A percentile compares a stretch with the other conserved stretches of the same genome.
Conservation (phyloP, 257 asterid species). For the Oldenlandia corymbosa region DNA sequence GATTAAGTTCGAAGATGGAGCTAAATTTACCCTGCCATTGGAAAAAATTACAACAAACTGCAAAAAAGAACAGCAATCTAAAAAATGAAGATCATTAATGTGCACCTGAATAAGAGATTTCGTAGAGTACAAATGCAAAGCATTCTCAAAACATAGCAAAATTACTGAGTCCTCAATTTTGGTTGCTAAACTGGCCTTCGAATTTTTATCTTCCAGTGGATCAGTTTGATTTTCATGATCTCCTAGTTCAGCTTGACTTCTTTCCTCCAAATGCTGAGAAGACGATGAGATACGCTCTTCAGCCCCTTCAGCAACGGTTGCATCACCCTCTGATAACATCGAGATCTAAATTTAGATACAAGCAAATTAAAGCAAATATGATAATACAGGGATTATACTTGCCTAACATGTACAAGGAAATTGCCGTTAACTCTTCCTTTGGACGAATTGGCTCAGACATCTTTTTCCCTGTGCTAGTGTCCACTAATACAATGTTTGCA, state of each 20-base stretch:
- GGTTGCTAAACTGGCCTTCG: constrained; percentile 26
- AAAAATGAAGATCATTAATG: constrained; percentile 13
- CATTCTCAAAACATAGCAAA: constrained; percentile 71
- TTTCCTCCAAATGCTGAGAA: constrained; percentile 35
- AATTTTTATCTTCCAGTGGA: constrained; percentile 27
- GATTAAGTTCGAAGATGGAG: constrained; percentile 43
- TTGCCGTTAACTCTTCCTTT: constrained; percentile 51
- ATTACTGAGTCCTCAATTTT: constrained; percentile 37
- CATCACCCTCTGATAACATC: constrained; percentile 44
- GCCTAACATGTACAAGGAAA: constrained; percentile 69
- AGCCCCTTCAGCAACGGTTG: constrained; percentile 35
- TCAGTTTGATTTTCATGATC: constrained; percentile 26
- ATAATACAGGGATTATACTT: constrained; percentile 27
- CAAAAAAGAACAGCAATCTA: constrained; percentile 14
- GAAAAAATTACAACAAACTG: constrained; percentile 23
- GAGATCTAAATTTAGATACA: constrained; percentile 21
- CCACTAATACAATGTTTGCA: constrained; percentile 56
- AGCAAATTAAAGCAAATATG: constrained; percentile 11
- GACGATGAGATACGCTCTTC: constrained; percentile 24
- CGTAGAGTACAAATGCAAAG: constrained; percentile 46
- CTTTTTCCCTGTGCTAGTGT: constrained; percentile 46
- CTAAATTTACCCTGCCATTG: constrained; percentile 48
- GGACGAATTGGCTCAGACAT: constrained; percentile 47
- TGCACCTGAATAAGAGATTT: constrained; percentile 60
- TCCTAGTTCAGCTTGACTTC: constrained; percentile 25